Conservation (phyloP, 192 early-diverging fungal species). For the Umbelopsis sp. region DNA sequence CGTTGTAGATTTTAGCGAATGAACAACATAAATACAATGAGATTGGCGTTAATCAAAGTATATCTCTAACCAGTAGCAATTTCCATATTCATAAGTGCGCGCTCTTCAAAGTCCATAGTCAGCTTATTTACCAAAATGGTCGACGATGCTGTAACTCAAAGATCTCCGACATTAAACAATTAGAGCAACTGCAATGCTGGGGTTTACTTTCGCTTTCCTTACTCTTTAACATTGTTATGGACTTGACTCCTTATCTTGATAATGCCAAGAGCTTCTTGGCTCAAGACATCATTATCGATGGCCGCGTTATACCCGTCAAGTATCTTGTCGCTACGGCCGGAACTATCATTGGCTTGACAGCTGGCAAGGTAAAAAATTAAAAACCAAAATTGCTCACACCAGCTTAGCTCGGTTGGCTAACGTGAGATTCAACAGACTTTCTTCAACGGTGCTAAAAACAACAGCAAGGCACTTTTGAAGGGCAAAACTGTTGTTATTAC, state of each 20-base stretch:
- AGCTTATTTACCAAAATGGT: too few species aligned
- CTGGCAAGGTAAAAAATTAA: not conserved
- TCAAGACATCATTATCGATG: constrained; percentile 6
- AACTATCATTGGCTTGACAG: not conserved
- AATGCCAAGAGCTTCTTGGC: not conserved
- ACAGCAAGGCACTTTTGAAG: not conserved
- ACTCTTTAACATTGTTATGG: not conserved
- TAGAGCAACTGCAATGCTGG: not conserved
- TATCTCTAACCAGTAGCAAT: too few species aligned
- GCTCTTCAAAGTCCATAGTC: too few species aligned
- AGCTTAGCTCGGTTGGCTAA: not conserved
- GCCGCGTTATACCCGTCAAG: not conserved
- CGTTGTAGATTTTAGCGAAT: not conserved
- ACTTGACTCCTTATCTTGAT: constrained; percentile 1
- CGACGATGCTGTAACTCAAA: not conserved
- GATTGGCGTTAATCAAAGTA: too few species aligned
- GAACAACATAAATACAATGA: too few species aligned
- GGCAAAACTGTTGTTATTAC: constrained; percentile 19
- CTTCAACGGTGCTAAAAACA: not conserved
- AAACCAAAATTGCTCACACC: not conserved
- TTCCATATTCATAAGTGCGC: too few species aligned
- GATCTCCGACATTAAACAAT: not conserved
- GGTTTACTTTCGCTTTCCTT: not conserved
- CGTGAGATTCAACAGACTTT: not conserved
- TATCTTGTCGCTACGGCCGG: not conserved